Conservation (phyloP, 2,329 filamentous ascomycete species). For the Proliferodiscus dingleyae region DNA sequence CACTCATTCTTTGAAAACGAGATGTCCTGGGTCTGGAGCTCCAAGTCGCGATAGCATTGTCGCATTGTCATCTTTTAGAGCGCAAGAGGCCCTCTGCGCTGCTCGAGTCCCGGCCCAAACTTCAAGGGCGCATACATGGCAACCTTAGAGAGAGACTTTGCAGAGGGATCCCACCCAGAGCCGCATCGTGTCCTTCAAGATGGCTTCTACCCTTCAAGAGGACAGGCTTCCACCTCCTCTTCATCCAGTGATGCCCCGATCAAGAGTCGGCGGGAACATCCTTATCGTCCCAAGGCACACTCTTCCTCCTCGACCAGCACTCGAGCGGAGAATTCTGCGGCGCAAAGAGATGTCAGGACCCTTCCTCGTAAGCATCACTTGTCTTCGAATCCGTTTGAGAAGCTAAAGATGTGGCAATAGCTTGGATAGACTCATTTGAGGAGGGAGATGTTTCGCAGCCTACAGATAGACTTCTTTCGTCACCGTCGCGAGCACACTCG, state of each 20-base stretch:
- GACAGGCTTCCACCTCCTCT: constrained; percentile 20
- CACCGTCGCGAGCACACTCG: constrained; percentile 24
- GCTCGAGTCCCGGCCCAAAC: too few species aligned
- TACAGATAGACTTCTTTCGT: constrained; percentile 20
- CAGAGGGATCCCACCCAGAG: constrained; percentile 19
- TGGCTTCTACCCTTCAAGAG: constrained; percentile 14
- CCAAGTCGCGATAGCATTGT: too few species aligned
- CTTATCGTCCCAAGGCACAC: constrained; percentile 19
- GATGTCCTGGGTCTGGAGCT: too few species aligned
- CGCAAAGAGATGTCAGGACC: constrained; percentile 26
- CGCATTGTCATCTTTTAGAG: too few species aligned
- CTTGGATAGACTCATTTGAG: constrained; percentile 32
- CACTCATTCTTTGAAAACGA: too few species aligned
- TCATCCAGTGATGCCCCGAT: constrained; percentile 23
- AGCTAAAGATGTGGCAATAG: constrained; percentile 20
- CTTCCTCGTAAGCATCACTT: constrained; percentile 26
- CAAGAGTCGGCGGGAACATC: constrained; percentile 16
- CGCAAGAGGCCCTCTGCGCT: too few species aligned
- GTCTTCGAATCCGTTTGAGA: not conserved
- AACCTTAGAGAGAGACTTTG: constrained; percentile 4
- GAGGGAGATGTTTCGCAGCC: constrained; percentile 22
- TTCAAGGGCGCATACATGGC: too few species aligned
- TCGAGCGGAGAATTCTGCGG: constrained; percentile 16
- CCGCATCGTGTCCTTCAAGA: constrained; percentile 23
- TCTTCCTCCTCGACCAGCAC: constrained; percentile 28